These are phyloP conservation scores for Metschnikowia arizonensis DNA, from an alignment of 805 yeast species.

Conservation along the genomic window DNA sequence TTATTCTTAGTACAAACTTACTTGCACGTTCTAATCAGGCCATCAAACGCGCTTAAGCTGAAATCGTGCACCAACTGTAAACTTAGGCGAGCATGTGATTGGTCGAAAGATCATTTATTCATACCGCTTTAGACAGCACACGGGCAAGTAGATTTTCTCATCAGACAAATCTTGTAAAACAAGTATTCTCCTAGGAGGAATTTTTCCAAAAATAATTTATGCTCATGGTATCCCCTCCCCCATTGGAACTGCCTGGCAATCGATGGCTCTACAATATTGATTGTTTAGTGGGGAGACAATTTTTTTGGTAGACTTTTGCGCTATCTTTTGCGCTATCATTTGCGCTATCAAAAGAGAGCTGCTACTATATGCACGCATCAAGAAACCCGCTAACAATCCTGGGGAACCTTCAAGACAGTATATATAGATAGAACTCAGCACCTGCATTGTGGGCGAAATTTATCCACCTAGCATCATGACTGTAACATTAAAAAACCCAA, in stretches of 20 bases:
- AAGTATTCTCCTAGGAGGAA: too few species aligned
- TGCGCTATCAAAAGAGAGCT: conserved; percentile 3
- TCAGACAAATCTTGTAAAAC: too few species aligned
- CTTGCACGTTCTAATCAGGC: neutral
- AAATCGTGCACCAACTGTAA: neutral
- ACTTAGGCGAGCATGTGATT: neutral
- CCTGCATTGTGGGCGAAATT: neutral
- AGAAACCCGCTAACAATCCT: conserved; percentile 1
- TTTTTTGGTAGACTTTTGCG: neutral
- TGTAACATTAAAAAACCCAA: conserved; percentile 30
- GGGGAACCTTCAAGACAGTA: neutral
- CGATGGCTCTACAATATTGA: too few species aligned
- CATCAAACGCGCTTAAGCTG: neutral
- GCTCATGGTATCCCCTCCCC: too few species aligned
- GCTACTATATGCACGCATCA: conserved; percentile 1
- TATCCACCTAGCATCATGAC: conserved; percentile 11
- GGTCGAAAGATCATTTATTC: neutral
- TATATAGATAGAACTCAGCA: neutral
- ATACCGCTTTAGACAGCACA: too few species aligned
- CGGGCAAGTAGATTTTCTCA: too few species aligned
- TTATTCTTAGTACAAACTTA: too few species aligned
- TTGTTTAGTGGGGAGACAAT: neutral
- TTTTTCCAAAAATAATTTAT: too few species aligned
- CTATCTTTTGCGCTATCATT: conserved; percentile 4
- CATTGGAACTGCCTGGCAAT: too few species aligned